Percentiles rank a stretch among this genome's conserved stretches.
Evolutionary conservation across 108 stramenopile genomes (phyloP).

Genomic region (Skeletonema tropicum): DNA sequence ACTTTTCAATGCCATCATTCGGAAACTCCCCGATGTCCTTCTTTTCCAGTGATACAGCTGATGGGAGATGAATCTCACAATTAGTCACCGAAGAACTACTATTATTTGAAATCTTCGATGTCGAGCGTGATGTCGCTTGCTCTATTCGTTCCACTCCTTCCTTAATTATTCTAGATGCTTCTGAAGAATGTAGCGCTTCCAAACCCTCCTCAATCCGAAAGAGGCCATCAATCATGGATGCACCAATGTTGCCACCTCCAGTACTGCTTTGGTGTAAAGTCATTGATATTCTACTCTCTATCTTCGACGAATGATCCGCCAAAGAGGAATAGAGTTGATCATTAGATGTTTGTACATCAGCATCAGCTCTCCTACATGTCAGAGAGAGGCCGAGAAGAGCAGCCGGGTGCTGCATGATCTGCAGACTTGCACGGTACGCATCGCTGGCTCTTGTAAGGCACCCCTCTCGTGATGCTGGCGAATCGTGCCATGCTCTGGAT

Average conservation of each 20-base stretch:
- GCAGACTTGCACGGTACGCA: conserved; percentile 70
- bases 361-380: conserved; percentile 36
- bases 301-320: conserved; percentile 27
- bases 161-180: background rate
- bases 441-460: conserved; percentile 59
- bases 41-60: background rate
- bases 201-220: conserved; percentile 28
- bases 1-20: conserved; percentile 4
- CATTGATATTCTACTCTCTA: conserved; percentile 23
- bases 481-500: conserved; percentile 37
- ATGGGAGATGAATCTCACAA: conserved; percentile 21
- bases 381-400: conserved; percentile 63
- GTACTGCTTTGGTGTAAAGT: conserved; percentile 33
- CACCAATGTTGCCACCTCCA: conserved; percentile 31
- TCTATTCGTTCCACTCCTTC: conserved; percentile 9
- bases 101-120: background rate
- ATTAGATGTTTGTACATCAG: background rate
- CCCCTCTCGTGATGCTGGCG: conserved; percentile 13
- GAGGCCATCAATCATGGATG: conserved; percentile 25
- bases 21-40: conserved; percentile 20
- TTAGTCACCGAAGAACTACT: conserved; percentile 6
- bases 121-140: background rate
- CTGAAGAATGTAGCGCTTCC: background rate
- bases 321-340: conserved; percentile 27
- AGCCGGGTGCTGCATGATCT: conserved; percentile 59